Evolutionary conservation across 2,329 filamentous ascomycete genomes (phyloP).

Genomic region (Aspergillus brunneoviolaceus): DNA sequence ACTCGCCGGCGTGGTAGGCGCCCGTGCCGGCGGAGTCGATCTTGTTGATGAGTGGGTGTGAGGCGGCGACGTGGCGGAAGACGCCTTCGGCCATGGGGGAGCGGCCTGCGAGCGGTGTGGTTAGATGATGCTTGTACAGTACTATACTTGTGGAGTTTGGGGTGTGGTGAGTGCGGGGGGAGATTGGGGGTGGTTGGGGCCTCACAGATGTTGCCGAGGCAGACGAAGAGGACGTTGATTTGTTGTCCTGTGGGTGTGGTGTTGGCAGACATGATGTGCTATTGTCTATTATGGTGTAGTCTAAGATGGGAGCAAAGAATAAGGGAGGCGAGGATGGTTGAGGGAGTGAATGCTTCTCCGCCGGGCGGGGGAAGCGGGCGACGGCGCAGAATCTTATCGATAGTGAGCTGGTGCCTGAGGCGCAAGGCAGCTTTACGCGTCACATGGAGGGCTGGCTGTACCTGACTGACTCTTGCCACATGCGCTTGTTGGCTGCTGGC

Average conservation of each 20-base stretch:
- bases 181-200: slow-evolving; percentile 7
- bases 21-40: slow-evolving; percentile 91
- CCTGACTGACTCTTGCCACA: background rate
- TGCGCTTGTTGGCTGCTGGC: background rate
- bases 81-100: slow-evolving; percentile 97
- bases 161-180: background rate
- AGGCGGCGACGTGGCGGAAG: slow-evolving; percentile 69
- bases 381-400: background rate
- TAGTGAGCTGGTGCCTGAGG: background rate
- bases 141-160: background rate
- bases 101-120: slow-evolving; percentile 47
- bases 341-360: background rate
- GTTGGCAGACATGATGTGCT: slow-evolving; percentile 24
- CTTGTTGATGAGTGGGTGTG: slow-evolving; percentile 58
- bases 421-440: background rate
- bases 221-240: slow-evolving; percentile 86
- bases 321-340: background rate
- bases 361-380: background rate
- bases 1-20: slow-evolving; percentile 76
- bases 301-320: background rate
- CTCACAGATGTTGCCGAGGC: slow-evolving; percentile 90
- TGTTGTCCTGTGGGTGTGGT: slow-evolving; percentile 18
- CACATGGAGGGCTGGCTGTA: background rate
- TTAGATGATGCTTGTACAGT: background rate
- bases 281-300: background rate